Base-by-base conservation (phyloP, 768 basidiomycete species). In the Kwoniella botswanensis region DNA sequence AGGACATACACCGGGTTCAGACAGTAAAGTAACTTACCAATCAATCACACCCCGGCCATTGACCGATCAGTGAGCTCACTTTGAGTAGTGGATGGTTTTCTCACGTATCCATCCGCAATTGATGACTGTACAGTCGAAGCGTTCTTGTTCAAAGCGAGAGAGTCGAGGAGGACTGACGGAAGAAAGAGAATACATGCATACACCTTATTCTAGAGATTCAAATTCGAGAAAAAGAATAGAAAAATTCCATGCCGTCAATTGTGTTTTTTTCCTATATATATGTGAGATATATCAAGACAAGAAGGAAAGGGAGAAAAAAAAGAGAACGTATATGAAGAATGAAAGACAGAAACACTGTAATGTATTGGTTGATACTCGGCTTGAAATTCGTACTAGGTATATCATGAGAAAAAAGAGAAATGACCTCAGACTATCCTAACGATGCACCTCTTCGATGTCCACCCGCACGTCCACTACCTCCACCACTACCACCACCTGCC, bases 401-500 rank as follows among this genome's bases (percentile, higher is more conserved):
- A 63, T 46, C 21, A 26, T 50, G 18, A 46, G 12, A 46, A 6
- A 17, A 9, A 17, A 18, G 43, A 46, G 4, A 21, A 63, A 6
- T 46, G 43, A 10, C 12, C 29, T 12, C 35, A 35, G 7, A 35
- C 46, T 62, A 70, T 57, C 69, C 69, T 42, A 70, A 29, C 3
- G 69, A 70, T 12, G 55, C 63, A 41, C 70, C 70, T 17, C 64
- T 56, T 58, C 53, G 60, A 35, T 71, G 70, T 24, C 60, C 43
- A 9, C 62, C 44, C 21, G 21, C 52, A 9, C 60, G 43, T 18
- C 52, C 42, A 3, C 2, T 35, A 43, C 42, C 42, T 7, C 18
- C 42, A 18, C 42, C 59, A 22, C 66, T 68, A 65, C 15, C 17
- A 58, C 24, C 24, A 18, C 56, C 56, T 57, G 56, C 22, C n/a